Evolutionary conservation across 106 monocot genomes (phyloP).

Genomic region (Dendrobium huoshanense): DNA sequence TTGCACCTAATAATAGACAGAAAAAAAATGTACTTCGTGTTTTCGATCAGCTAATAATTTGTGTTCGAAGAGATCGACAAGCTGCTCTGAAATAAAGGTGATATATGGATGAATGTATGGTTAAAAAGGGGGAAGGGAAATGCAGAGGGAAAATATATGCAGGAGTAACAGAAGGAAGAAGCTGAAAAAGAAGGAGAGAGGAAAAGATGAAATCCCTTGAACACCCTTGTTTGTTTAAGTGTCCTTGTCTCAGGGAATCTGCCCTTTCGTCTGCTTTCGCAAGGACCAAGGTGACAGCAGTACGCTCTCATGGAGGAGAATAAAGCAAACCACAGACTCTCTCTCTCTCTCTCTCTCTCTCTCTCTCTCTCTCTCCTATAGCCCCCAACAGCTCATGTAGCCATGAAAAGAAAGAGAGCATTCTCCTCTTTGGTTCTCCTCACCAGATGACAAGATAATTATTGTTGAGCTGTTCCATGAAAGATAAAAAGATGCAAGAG

Average conservation of each 20-base stretch:
- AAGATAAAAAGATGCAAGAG: background rate
- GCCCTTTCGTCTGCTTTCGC: slow-evolving; percentile 27
- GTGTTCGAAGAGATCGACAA: background rate
- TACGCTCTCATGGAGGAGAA: slow-evolving; percentile 23
- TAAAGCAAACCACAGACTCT: slow-evolving; percentile 21
- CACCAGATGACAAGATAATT: slow-evolving; percentile 13
- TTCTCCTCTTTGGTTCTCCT: slow-evolving; percentile 3
- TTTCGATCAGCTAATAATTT: too few relatives aligned
- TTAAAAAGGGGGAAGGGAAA: background rate
- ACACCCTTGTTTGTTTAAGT: slow-evolving; percentile 10
- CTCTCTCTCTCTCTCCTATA: slow-evolving; percentile 8
- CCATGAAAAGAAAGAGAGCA: slow-evolving; percentile 9
- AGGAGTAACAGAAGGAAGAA: background rate
- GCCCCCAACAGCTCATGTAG: background rate
- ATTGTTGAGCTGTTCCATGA: background rate
- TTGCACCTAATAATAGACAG: too few relatives aligned
- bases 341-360: too few relatives aligned
- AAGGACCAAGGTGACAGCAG: slow-evolving; percentile 13
- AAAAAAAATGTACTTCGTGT: too few relatives aligned
- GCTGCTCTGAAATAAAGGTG: background rate
- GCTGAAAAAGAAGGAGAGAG: background rate
- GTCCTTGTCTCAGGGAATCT: slow-evolving; percentile 29
- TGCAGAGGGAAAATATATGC: background rate
- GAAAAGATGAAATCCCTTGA: background rate
- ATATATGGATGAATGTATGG: background rate